These are phyloP conservation scores for Aureobasidium sp. DNA, from an alignment of 2,329 filamentous ascomycete species.

Conservation along the genomic window DNA sequence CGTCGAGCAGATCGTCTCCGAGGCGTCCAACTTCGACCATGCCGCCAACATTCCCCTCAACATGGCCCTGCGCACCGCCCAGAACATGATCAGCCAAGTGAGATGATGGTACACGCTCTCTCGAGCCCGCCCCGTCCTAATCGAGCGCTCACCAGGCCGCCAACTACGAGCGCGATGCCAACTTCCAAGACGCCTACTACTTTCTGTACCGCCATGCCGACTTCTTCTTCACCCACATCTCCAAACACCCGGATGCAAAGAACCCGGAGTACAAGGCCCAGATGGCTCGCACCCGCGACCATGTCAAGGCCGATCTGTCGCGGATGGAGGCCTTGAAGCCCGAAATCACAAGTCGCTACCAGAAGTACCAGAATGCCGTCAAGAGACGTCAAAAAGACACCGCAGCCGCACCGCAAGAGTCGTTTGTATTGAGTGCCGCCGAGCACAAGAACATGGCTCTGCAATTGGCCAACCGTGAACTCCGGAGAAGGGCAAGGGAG, in stretches of 20 bases:
- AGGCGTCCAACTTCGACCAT: slow-evolving; percentile 75
- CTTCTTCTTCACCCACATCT: slow-evolving; percentile 69
- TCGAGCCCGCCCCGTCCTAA: slow-evolving; percentile 16
- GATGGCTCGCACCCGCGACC: slow-evolving; percentile 49
- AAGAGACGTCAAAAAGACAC: slow-evolving; percentile 25
- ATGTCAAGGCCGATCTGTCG: slow-evolving; percentile 56
- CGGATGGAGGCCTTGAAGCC: slow-evolving; percentile 74
- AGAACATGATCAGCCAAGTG: slow-evolving; percentile 74
- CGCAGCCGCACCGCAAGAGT: neutral
- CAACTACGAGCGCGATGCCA: slow-evolving; percentile 77
- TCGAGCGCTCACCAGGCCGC: slow-evolving; percentile 51
- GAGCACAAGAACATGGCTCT: slow-evolving; percentile 71
- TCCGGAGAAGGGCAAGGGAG: slow-evolving; percentile 56
- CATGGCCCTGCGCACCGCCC: slow-evolving; percentile 73
- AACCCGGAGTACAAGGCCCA: slow-evolving; percentile 50
- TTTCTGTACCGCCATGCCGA: slow-evolving; percentile 83
- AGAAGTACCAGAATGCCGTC: slow-evolving; percentile 54
- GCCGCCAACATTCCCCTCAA: slow-evolving; percentile 67
- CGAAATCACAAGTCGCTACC: slow-evolving; percentile 61
- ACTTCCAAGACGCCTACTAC: slow-evolving; percentile 81
- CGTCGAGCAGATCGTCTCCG: slow-evolving; percentile 66
- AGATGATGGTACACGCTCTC: slow-evolving; percentile 17
- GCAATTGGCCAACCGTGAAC: slow-evolving; percentile 64
- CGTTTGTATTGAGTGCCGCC: slow-evolving; percentile 51
- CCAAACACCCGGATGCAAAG: slow-evolving; percentile 66